Conservation (phyloP, 2,329 filamentous ascomycete species). For the Neurospora crassa region DNA sequence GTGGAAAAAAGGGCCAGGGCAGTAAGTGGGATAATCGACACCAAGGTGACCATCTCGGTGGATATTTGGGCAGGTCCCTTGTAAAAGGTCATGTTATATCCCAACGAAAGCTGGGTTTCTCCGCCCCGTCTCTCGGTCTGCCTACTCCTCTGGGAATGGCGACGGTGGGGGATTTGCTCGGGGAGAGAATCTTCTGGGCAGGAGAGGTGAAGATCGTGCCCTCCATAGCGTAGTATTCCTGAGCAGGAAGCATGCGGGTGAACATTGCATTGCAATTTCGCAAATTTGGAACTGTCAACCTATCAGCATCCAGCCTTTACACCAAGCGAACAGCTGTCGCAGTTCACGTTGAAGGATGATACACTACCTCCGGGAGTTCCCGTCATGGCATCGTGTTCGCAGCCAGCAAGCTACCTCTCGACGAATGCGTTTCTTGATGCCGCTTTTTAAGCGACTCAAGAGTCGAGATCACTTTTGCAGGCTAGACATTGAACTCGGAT, state of each 20-base stretch:
- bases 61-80: not conserved
- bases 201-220: not conserved
- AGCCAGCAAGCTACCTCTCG: not conserved
- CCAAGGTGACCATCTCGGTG: not conserved
- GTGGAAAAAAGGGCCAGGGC: too few relatives aligned
- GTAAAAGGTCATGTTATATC: not conserved
- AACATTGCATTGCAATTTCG: not conserved
- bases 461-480: not conserved
- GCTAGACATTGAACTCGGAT: not conserved
- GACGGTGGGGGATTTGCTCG: not conserved
- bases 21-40: not conserved
- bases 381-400: not conserved
- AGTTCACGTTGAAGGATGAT: not conserved
- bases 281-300: not conserved
- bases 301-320: not conserved
- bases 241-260: not conserved
- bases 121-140: not conserved
- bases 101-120: not conserved
- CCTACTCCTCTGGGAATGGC: not conserved
- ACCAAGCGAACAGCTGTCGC: not conserved
- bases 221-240: not conserved
- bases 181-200: not conserved
- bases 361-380: not conserved
- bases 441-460: not conserved
- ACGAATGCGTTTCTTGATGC: not conserved